Conservation (phyloP, 1,284 basidiomycete species). For the Athelia sp. region DNA sequence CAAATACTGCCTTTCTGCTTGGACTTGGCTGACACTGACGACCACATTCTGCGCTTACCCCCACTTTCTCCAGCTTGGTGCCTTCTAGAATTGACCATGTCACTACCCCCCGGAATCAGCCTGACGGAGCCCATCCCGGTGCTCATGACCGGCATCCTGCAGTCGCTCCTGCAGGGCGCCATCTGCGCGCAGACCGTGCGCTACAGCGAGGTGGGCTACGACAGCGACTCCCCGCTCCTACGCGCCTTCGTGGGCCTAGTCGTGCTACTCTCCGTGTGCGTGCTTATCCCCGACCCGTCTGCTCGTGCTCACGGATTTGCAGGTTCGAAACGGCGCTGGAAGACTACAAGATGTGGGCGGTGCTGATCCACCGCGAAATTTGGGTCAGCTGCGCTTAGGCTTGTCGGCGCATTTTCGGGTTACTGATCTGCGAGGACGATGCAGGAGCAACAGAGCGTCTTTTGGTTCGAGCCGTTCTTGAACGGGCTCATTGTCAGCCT, state of each 20-base stretch:
- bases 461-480: constrained; percentile 40
- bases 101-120: too few relatives aligned
- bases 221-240: not conserved
- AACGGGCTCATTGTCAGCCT: constrained; percentile 41
- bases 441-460: constrained; percentile 33
- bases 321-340: constrained; percentile 44
- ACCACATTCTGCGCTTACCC: too few relatives aligned
- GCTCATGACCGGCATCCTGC: not conserved
- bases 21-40: too few relatives aligned
- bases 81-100: too few relatives aligned
- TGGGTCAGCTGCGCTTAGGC: constrained; percentile 30
- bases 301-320: too few relatives aligned
- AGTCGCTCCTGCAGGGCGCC: not conserved
- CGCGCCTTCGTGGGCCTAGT: not conserved
- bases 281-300: too few relatives aligned
- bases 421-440: not conserved
- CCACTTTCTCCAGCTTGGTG: too few relatives aligned
- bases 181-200: not conserved
- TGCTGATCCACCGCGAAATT: constrained; percentile 26
- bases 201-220: not conserved
- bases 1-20: too few relatives aligned
- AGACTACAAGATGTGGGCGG: constrained; percentile 44
- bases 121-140: not conserved
- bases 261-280: not conserved
- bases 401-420: not conserved